Evolutionary conservation across 257 asterid species (phyloP).

Genomic region (Primulina huaijiensis): DNA sequence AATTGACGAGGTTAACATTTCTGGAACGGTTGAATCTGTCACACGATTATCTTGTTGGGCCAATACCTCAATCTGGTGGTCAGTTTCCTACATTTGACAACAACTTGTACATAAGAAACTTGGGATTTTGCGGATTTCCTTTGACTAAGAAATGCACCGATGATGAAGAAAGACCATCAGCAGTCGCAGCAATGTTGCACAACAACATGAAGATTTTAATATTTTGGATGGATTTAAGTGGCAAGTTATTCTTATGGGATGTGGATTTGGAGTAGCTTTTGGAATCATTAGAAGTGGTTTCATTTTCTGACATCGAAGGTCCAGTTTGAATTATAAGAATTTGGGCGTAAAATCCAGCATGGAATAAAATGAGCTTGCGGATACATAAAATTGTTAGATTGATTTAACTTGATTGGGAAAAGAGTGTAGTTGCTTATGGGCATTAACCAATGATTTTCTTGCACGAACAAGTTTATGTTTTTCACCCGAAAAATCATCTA

Average conservation of each 20-base stretch:
- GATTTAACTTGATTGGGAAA: no score
- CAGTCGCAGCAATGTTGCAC: neutral
- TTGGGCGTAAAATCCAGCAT: no score
- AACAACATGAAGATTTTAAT: neutral
- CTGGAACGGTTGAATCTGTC: no score
- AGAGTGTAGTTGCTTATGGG: no score
- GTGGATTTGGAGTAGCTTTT: slow-evolving; percentile 11
- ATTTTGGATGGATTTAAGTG: slow-evolving; percentile 17
- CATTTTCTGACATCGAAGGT: neutral
- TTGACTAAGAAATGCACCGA: slow-evolving; percentile 10
- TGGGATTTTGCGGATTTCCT: slow-evolving; percentile 25
- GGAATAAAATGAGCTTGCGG: no score
- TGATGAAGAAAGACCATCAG: neutral
- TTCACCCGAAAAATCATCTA: no score
- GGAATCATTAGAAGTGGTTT: neutral
- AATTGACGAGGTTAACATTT: no score
- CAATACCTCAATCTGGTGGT: slow-evolving; percentile 4
- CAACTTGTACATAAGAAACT: slow-evolving; percentile 21
- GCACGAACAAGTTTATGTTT: no score
- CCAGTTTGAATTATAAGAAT: neutral
- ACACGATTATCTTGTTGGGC: no score
- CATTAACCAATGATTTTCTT: no score
- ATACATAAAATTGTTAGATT: no score
- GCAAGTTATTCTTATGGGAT: slow-evolving; percentile 9
- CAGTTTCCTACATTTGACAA: slow-evolving; percentile 21